These are phyloP conservation scores for Vitis amurensis DNA, from an alignment of 164 flowering plant species.

Conservation along the genomic window DNA sequence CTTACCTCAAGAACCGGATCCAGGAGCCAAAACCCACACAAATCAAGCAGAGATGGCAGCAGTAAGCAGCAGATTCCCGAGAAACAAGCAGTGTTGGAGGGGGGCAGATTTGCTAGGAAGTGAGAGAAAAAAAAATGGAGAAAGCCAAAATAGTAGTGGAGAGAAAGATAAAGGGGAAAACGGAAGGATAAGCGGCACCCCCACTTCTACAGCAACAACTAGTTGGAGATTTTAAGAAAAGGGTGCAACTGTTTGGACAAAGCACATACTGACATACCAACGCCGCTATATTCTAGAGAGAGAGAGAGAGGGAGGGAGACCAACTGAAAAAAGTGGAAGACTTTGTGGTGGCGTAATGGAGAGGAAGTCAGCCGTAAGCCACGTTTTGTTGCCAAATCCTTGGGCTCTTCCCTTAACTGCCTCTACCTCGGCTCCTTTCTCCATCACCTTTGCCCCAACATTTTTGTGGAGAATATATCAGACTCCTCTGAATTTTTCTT, in stretches of 20 bases:
- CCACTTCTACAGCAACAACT: no score
- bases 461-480: no score
- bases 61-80: neutral
- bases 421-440: no score
- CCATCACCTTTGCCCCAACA: no score
- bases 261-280: neutral
- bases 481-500: no score
- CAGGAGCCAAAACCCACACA: conserved; percentile 9
- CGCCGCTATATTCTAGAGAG: conserved; percentile 1
- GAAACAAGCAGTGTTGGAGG: neutral
- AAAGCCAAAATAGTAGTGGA: neutral
- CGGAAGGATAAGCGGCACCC: neutral
- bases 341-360: no score
- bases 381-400: no score
- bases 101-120: no score
- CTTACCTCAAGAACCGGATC: conserved; percentile 17
- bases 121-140: neutral
- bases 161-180: neutral
- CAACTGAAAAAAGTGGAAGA: no score
- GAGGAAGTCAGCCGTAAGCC: no score
- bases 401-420: no score
- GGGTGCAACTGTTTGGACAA: conserved; percentile 2
- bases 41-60: neutral
- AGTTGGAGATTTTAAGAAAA: neutral
- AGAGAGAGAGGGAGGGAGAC: neutral